Percentiles rank a stretch among this genome's conserved stretches.
Evolutionary conservation across 2,329 filamentous ascomycete species (phyloP).

Genomic region (Neurospora crassa): DNA sequence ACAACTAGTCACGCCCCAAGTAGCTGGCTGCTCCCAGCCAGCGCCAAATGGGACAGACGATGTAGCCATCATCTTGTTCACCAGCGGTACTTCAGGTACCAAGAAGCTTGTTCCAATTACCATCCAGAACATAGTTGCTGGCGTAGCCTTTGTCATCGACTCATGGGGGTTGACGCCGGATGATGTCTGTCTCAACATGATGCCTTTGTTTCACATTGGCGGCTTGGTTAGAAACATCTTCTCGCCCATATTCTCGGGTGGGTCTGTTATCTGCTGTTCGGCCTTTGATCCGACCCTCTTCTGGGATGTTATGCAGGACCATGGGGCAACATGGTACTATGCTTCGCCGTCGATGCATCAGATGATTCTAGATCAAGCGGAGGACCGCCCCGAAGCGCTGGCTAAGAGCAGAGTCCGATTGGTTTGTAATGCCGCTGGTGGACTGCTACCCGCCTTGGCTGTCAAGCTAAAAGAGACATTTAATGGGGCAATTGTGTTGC

Average conservation of each 20-base stretch:
- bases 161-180: slow-evolving; percentile 38
- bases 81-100: slow-evolving; percentile 47
- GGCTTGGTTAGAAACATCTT: slow-evolving; percentile 46
- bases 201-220: slow-evolving; percentile 48
- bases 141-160: slow-evolving; percentile 41
- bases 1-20: slow-evolving; percentile 8
- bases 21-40: slow-evolving; percentile 1
- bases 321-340: slow-evolving; percentile 46
- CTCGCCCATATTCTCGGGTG: slow-evolving; percentile 42
- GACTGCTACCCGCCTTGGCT: slow-evolving; percentile 41
- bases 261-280: slow-evolving; percentile 43
- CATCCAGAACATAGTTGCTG: slow-evolving; percentile 38
- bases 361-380: slow-evolving; percentile 38
- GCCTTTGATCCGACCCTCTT: slow-evolving; percentile 46
- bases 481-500: slow-evolving; percentile 36
- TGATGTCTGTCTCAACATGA: slow-evolving; percentile 48
- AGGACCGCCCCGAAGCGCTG: slow-evolving; percentile 29
- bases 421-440: slow-evolving; percentile 47
- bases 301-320: slow-evolving; percentile 42
- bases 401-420: slow-evolving; percentile 36
- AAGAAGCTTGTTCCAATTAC: slow-evolving; percentile 49
- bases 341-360: slow-evolving; percentile 49
- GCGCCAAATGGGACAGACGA: slow-evolving; percentile 35
- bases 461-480: slow-evolving; percentile 39
- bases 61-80: slow-evolving; percentile 43